A percentile compares a stretch with the other conserved stretches of the same genome.
Evolutionary conservation across 2,329 filamentous ascomycete genomes (phyloP).

Genomic region (Trichoderma brevicompactum): DNA sequence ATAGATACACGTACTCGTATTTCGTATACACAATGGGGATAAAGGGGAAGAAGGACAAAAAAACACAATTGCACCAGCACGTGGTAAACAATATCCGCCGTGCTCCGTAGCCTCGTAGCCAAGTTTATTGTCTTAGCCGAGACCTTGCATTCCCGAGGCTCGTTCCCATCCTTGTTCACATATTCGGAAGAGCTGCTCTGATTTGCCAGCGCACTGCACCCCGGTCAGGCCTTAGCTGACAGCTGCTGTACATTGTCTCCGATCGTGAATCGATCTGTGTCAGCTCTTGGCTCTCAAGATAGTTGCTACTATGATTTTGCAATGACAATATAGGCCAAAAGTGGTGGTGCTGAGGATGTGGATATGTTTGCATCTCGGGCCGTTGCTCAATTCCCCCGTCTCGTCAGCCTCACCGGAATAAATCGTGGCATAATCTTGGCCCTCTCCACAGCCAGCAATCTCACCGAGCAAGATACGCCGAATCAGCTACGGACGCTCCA

Average conservation of each 20-base stretch:
- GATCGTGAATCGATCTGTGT: background rate
- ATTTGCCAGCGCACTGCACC: background rate
- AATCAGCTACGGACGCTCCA: background rate
- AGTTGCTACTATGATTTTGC: background rate
- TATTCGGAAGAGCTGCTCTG: background rate
- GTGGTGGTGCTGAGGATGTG: background rate
- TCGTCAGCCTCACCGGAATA: slow-evolving; percentile 2
- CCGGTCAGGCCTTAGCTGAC: background rate
- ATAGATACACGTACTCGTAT: background rate
- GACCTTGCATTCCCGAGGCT: too few relatives aligned
- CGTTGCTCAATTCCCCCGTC: background rate
- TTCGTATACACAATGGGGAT: background rate
- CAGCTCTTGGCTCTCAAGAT: background rate
- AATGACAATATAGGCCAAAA: background rate
- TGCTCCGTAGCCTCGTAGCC: too few relatives aligned
- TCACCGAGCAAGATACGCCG: background rate
- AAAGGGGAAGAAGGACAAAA: background rate
- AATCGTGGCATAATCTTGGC: background rate
- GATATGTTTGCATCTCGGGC: background rate
- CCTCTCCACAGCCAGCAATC: background rate
- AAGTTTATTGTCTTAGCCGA: too few relatives aligned
- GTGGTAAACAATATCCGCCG: slow-evolving; percentile 9
- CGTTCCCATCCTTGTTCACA: too few relatives aligned
- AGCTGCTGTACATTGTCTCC: background rate
- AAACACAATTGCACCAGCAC: background rate